These are phyloP conservation scores for Serendipita sp. DNA, from an alignment of 768 basidiomycete genomes.

Conservation along the genomic window DNA sequence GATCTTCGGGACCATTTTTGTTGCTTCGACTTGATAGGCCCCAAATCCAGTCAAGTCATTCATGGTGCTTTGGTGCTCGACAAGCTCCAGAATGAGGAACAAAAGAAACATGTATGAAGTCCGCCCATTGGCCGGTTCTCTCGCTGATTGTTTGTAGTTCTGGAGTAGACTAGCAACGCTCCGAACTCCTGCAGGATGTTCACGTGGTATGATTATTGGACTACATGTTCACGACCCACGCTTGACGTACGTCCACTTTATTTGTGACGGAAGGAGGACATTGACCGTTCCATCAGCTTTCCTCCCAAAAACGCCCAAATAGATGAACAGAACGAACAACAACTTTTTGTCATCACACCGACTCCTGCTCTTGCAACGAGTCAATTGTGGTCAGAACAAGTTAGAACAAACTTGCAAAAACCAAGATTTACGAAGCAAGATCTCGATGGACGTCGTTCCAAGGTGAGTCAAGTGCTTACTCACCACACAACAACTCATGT, in stretches of 20 bases:
- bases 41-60: conserved; percentile 56
- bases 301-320: conserved; percentile 63
- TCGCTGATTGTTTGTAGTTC: conserved; percentile 28
- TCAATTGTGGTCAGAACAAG: conserved; percentile 54
- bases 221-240: conserved; percentile 76
- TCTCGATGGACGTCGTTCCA: conserved; percentile 63
- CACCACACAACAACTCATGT: background rate
- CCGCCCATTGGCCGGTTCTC: background rate
- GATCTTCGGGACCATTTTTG: conserved; percentile 60
- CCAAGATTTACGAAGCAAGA: conserved; percentile 71
- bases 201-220: conserved; percentile 62
- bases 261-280: background rate
- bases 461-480: conserved; percentile 27
- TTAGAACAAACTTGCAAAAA: conserved; percentile 35
- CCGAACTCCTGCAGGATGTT: conserved; percentile 48
- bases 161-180: conserved; percentile 48
- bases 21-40: conserved; percentile 82
- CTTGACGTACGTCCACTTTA: conserved; percentile 39
- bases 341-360: conserved; percentile 33
- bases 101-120: conserved; percentile 2
- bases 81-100: background rate
- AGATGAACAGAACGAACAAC: conserved; percentile 14
- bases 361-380: conserved; percentile 42
- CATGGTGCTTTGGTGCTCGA: conserved; percentile 23
- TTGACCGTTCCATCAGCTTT: conserved; percentile 34